Evolutionary conservation across 192 early-diverging fungal species (phyloP).

Genomic region (Linnemannia elongata): DNA sequence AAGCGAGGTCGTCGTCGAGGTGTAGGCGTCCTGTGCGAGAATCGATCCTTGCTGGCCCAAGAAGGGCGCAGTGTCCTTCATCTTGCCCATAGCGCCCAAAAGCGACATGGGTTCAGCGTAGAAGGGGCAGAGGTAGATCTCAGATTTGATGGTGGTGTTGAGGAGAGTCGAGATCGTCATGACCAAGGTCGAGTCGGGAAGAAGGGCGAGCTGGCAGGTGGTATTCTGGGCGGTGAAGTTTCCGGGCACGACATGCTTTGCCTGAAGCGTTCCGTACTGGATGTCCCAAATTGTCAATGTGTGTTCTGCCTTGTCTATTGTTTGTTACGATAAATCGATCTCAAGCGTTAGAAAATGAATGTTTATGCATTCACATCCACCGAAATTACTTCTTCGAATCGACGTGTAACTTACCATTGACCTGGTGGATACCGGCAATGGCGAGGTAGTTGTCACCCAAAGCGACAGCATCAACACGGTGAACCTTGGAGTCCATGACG

Average conservation of each 20-base stretch:
- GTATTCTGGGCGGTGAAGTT: constrained; percentile 24
- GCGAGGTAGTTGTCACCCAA: constrained; percentile 64
- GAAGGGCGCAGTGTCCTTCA: constrained; percentile 58
- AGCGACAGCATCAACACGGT: constrained; percentile 39
- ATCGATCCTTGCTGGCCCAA: constrained; percentile 27
- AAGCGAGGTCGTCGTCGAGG: constrained; percentile 34
- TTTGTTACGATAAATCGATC: neutral
- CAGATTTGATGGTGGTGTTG: constrained; percentile 54
- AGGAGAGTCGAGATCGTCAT: constrained; percentile 50
- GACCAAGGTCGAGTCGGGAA: constrained; percentile 58
- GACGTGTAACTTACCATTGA: constrained; percentile 17
- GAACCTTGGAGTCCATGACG: constrained; percentile 23
- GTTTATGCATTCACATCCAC: too few relatives aligned
- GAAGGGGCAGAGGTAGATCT: constrained; percentile 59
- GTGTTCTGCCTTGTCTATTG: constrained; percentile 47
- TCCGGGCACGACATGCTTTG: constrained; percentile 45
- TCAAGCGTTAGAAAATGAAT: neutral
- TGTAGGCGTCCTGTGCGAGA: constrained; percentile 44
- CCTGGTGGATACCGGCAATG: constrained; percentile 48
- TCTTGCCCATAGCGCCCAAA: constrained; percentile 65
- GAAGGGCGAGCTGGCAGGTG: constrained; percentile 49
- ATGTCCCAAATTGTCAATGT: constrained; percentile 66
- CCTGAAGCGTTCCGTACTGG: constrained; percentile 66
- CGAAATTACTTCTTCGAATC: neutral
- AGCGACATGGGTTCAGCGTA: constrained; percentile 65